Evolutionary conservation across 2,329 filamentous ascomycete genomes (phyloP), one percentile per base, ranked within the genome.

Genomic region (Fusarium coffeatum): DNA sequence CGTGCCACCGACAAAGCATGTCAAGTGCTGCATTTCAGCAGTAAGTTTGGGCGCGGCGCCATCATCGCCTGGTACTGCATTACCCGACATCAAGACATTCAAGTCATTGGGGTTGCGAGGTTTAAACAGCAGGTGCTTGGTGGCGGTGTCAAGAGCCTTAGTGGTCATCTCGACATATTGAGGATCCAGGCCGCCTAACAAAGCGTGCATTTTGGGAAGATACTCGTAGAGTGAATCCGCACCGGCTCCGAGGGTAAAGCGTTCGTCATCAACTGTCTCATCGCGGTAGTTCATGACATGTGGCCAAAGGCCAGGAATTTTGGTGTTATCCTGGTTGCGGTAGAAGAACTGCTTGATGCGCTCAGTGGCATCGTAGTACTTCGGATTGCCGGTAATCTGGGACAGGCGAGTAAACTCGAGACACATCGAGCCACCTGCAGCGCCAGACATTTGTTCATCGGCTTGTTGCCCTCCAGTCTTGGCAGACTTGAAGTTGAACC

Each of bases 321-420:
- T 85, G 2, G 91, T 94, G 12, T 84, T 79, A 70, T 89, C 86
- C 80, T 94, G 92, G 69, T 87, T 86, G 41, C 84, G 81, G 68
- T 89, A 85, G 50, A 94, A 86, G 63, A 89, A 86, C 72, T 89
- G 84, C 68, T 92, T 93, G 64, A 95, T 86, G n/a, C 90, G 86
- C 66, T 91, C 90, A 55, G 93, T 87, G 8, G 90, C 91, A 78
- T 93, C 91, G 78, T 91, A 94, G 80, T 92, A 94, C 76, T 91
- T 93, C 57, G 87, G 80, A 64, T 93, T 84, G 53, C 88, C 88
- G 0, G 92, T 93, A 61, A 94, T 81, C 79, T 94, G 92, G 22
- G 89, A 89, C 47, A 95, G 83, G 8, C 92, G 84, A 4, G 90
- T 93, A 76, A 94, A 93, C 76, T 94, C 92, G 62, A 95, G 78